Evolutionary conservation across 495 filamentous ascomycete genomes (phyloP).

Genomic region (Aspergillus funiculosus): DNA sequence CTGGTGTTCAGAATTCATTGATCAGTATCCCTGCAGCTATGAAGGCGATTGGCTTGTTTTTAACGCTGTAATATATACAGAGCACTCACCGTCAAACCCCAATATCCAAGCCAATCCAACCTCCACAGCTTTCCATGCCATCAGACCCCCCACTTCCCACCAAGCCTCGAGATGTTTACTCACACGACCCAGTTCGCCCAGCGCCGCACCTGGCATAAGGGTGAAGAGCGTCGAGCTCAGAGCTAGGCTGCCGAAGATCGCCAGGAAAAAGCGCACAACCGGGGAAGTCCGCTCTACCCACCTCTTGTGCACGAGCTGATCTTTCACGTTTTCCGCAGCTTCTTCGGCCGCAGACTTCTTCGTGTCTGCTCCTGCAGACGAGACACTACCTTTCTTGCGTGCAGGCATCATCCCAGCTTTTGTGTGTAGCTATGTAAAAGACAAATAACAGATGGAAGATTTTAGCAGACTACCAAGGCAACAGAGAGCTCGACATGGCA

Average conservation of each 20-base stretch:
- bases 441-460: not conserved
- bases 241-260: conserved; percentile 57
- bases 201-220: conserved; percentile 43
- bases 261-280: conserved; percentile 54
- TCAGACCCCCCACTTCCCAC: conserved; percentile 54
- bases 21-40: no score
- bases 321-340: not conserved
- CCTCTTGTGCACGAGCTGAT: conserved; percentile 10
- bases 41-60: no score
- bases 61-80: not conserved
- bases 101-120: conserved; percentile 65
- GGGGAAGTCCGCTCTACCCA: conserved; percentile 35
- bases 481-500: not conserved
- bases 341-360: conserved; percentile 3
- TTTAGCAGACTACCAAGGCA: not conserved
- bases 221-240: conserved; percentile 54
- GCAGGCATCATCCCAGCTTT: conserved; percentile 15
- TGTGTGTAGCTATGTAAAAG: not conserved
- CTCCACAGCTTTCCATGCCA: conserved; percentile 63
- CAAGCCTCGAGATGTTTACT: conserved; percentile 54
- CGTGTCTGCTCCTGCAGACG: conserved; percentile 6
- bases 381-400: conserved; percentile 17
- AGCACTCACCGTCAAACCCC: conserved; percentile 58
- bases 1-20: conserved; percentile 25
- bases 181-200: conserved; percentile 55